Base-by-base conservation (phyloP, 1,284 basidiomycete genomes). In the Puccinia horiana region DNA sequence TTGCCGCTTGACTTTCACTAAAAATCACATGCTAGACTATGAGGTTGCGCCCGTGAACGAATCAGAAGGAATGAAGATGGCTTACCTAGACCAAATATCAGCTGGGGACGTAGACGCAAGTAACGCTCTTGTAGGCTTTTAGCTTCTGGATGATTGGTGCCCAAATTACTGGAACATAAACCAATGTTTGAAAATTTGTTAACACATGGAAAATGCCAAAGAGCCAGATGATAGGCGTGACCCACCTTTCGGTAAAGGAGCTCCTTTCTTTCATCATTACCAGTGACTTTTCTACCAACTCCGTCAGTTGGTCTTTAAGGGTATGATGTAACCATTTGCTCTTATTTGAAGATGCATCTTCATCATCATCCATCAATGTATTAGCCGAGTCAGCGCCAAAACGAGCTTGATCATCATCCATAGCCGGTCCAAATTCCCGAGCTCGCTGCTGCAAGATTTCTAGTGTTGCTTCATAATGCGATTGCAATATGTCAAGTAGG, bases 41-140 rank as follows among this genome's bases (percentile, higher is more conserved):
- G 35, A 40, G 72, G 58, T 49, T 56, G 37, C 44, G 37, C n/a
- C 18, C 8, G 42, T 20, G 18, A 47, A 49, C 8, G 69, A 32
- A n/a, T 20, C 49, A 32, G 47, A 58, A 35, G 63, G 76, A 69
- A n/a, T 61, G 12, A 40, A 58, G 29, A 75, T n/a, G 52, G 32
- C 29, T 80, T 85, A 94, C 94, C 91, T 9, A 96, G 89, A 1
- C 91, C 92, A 84, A 92, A 91, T 20, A 96, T 89, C 32, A 94
- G 88, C 76, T 91, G 90, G 0, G 94, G 92, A 35, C 93, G 90
- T 23, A 93, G 88, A 61, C 90, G 88, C 61, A 89, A 88, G 87
- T 94, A 95, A 69, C 89, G 90, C 52, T 92, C 91, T 54, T 90
- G 88, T 0, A 94, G 88, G 35, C 90, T 89, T 35, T 90, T 88